Conservation (phyloP, 306 rosid species). For the Vigna reflexopilosa region DNA sequence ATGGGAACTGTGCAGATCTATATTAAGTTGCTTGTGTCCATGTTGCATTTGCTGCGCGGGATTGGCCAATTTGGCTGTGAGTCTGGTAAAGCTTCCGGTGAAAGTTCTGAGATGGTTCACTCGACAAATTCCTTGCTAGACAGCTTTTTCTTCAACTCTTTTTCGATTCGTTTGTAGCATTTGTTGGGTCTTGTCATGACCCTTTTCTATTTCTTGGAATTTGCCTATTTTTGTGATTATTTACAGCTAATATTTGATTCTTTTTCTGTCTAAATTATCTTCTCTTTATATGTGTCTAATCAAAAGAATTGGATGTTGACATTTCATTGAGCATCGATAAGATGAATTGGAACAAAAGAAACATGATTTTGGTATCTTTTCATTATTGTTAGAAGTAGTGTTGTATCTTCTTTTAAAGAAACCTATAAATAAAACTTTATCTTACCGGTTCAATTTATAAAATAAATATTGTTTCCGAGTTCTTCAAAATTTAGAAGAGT, state of each 20-base stretch:
- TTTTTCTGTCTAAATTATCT: not conserved
- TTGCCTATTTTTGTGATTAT: slow-evolving; percentile 22
- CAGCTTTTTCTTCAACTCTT: not conserved
- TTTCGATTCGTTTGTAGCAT: not conserved
- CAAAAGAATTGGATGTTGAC: too few relatives aligned
- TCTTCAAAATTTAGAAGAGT: too few relatives aligned
- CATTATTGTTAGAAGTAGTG: too few relatives aligned
- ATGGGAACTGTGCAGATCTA: slow-evolving; percentile 53
- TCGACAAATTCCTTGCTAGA: slow-evolving; percentile 72
- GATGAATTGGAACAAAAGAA: too few relatives aligned
- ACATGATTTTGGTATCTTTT: too few relatives aligned
- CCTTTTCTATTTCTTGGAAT: not conserved
- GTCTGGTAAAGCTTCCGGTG: slow-evolving; percentile 78
- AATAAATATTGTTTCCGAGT: too few relatives aligned
- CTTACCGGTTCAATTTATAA: too few relatives aligned
- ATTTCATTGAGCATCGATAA: too few relatives aligned
- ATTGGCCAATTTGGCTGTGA: slow-evolving; percentile 74
- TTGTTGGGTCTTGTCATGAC: not conserved
- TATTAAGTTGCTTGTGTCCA: slow-evolving; percentile 85
- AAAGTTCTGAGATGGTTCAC: slow-evolving; percentile 68
- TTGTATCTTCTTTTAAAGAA: too few relatives aligned
- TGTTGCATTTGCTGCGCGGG: slow-evolving; percentile 76
- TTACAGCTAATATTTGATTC: not conserved
- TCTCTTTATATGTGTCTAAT: not conserved
- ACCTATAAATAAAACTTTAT: too few relatives aligned